Evolutionary conservation across 495 filamentous ascomycete genomes (phyloP), one percentile per base, ranked within the genome.

Genomic region (Aspergillus indologenus): DNA sequence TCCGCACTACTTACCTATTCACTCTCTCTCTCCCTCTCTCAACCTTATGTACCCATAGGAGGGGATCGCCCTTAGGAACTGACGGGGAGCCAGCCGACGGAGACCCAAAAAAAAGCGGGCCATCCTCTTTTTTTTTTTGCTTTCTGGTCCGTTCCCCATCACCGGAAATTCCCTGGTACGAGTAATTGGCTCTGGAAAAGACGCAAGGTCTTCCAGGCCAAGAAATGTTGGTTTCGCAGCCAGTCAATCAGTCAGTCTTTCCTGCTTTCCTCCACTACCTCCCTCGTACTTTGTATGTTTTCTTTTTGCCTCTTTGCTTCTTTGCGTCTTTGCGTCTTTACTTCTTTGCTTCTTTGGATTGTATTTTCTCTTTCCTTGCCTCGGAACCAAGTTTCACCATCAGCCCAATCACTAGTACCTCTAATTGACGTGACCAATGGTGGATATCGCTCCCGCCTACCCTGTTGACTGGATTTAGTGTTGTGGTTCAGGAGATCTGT

Each of bases 121-220:
- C 34, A 40, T 40, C 34, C 34, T 40, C n/a, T n/a, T n/a, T 29
- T 29, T 40, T 40, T 40, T 14, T 40, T 40, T 15, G 34, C 34
- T 11, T 40, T 40, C 34, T 40, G 34, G 34, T 40, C 34, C 34
- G 34, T 40, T n/a, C 34, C 34, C 34, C 34, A 40, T 40, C 34
- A 40, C 34, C 34, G 34, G 34, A 40, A 40, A 40, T 40, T 14
- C 34, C 34, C 26, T 29, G 26, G 26, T 40, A 40, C 48, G 11
- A 23, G 48, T 51, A 23, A 51, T 24, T 31, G 48, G 48, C 48
- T 51, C 12, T 40, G 12, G 23, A 31, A 51, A 29, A 29, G 48
- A 51, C 48, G 48, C 48, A 51, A 51, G 48, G 48, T 51, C 48
- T 51, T 15, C 29, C 48, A 31, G 24, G 48, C 48, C 48, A 51